Evolutionary conservation across 2,329 filamentous ascomycete species (phyloP).

Genomic region (Cercospora janseana): DNA sequence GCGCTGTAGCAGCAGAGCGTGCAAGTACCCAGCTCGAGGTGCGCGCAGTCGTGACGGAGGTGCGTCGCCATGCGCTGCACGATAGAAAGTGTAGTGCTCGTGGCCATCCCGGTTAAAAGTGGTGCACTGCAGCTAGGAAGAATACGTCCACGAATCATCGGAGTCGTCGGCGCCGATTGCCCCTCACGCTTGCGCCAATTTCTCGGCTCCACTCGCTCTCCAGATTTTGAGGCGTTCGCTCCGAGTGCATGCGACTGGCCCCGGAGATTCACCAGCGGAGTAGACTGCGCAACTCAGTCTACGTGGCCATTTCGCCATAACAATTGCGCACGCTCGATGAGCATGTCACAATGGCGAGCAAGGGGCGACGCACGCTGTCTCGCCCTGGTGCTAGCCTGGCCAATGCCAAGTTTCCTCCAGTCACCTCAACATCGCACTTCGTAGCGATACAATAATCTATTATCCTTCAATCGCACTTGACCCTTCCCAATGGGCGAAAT

Average conservation of each 20-base stretch:
- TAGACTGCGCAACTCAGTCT: too few species aligned
- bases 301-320: too few species aligned
- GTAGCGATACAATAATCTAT: too few species aligned
- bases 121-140: slow-evolving; percentile 2
- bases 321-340: too few species aligned
- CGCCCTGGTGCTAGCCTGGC: too few species aligned
- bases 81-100: slow-evolving; percentile 11
- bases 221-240: not conserved
- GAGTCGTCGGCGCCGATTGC: not conserved
- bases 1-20: slow-evolving; percentile 11
- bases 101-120: slow-evolving; percentile 13
- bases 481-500: not conserved
- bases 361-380: too few species aligned
- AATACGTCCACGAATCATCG: slow-evolving; percentile 14
- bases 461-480: too few species aligned
- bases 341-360: too few species aligned
- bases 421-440: too few species aligned
- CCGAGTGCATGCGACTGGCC: too few species aligned
- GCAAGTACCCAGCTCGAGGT: slow-evolving; percentile 12
- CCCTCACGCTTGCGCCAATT: not conserved
- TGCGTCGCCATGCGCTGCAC: slow-evolving; percentile 1
- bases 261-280: too few species aligned
- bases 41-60: slow-evolving; percentile 11
- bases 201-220: not conserved
- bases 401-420: too few species aligned